Base-by-base conservation (phyloP, 2,329 filamentous ascomycete genomes). In the Cercospora brassicicola region DNA sequence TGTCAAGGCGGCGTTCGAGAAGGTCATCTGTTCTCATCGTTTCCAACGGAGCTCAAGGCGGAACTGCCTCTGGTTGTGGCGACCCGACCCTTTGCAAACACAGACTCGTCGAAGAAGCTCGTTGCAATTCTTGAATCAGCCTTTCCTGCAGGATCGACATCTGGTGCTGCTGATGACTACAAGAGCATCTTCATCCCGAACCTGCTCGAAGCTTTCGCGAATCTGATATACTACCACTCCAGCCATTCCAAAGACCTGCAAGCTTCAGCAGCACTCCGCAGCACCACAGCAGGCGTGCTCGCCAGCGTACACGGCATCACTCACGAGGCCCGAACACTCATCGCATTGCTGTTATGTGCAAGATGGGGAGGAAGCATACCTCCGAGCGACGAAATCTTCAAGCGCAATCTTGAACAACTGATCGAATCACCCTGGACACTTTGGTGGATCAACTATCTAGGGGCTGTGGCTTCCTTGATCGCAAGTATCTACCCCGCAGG, bases 1-100 rank as follows among this genome's bases (percentile, higher is more conserved):
- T 96, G 93, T 76, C 90, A 92, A 73, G 92, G 94, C 20, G 94
- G 93, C 7, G 94, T 97, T 69, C 85, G 93, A 48, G 93, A 97
- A 79, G 94, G 94, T 0, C 89, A 89, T 53, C 81, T 97, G 45
- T 93, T 92, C 80, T 88, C 91, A 79, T 89, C 85, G 69, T 84
- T 97, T 10, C 83, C 88, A 0, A 72, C 79, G 0, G 77, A 83
- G 0, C 79, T 90, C 15, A 87, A 91, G 64, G 86, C 88, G 60
- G 84, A 87, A 71, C 84, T 90, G 73, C 92, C 93, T 0, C 81
- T 96, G 0, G 80, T 87, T 10, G 86, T 87, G 0, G 88, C 87
- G 0, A 91, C 89, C 0, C 74, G 76, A 13, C 82, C 82, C 0
- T 86, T 85, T 69, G 85, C 85, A 5, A 71, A 59, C 9, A 80